Conservation (phyloP, 768 basidiomycete species). For the Glaciozyma martinii region DNA sequence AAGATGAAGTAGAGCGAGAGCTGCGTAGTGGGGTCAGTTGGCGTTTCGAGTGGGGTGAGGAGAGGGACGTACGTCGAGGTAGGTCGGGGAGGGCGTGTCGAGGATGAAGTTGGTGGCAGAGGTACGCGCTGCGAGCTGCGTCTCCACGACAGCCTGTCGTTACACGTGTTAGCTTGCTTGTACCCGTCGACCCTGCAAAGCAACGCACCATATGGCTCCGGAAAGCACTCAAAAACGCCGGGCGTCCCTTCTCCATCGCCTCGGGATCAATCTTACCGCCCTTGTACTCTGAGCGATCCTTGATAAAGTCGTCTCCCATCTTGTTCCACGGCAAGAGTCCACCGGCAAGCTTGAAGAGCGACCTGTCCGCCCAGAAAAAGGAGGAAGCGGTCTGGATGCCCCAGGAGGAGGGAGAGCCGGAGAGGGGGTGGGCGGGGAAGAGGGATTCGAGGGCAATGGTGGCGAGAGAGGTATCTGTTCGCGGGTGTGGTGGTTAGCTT, state of each 20-base stretch:
- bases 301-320: conserved; percentile 34
- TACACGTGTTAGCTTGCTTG: conserved; percentile 31
- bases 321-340: conserved; percentile 47
- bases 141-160: conserved; percentile 43
- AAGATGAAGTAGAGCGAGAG: conserved; percentile 49
- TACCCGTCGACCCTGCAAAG: background rate
- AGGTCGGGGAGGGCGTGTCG: conserved; percentile 40
- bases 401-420: conserved; percentile 50
- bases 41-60: no score
- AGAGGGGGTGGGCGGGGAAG: conserved; percentile 45
- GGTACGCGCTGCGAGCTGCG: conserved; percentile 49
- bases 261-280: conserved; percentile 43
- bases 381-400: conserved; percentile 48
- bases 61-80: conserved; percentile 32
- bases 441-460: conserved; percentile 49
- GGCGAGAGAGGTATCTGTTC: conserved; percentile 55
- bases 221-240: background rate
- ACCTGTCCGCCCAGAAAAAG: conserved; percentile 46
- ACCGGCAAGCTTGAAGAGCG: conserved; percentile 45
- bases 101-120: conserved; percentile 48
- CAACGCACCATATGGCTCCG: background rate
- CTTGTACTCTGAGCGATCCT: conserved; percentile 42
- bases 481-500: no score
- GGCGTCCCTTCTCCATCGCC: background rate
- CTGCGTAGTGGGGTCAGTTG: no score